Conservation (phyloP, 345 rosid species). For the Hirschfeldia incana region DNA sequence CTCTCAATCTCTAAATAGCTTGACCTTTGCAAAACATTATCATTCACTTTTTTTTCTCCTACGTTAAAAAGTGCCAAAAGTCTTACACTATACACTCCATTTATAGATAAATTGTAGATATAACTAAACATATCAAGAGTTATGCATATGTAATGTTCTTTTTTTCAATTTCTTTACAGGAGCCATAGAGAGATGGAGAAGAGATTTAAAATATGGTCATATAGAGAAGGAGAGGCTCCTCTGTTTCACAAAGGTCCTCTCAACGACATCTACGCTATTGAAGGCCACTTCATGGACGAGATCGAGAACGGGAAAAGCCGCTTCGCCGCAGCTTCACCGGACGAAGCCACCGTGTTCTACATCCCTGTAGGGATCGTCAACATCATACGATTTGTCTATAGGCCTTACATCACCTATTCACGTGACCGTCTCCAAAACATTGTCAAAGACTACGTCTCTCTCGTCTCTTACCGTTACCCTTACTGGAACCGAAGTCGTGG, state of each 20-base stretch:
- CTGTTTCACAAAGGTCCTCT: conserved; percentile 47
- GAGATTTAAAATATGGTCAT: conserved; percentile 60
- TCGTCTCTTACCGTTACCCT: conserved; percentile 49
- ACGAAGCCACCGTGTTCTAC: conserved; percentile 54
- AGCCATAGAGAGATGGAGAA: conserved; percentile 58
- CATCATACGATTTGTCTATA: conserved; percentile 44
- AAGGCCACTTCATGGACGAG: conserved; percentile 63
- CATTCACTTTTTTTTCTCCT: conserved; percentile 22
- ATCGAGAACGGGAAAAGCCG: conserved; percentile 46
- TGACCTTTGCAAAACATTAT: conserved; percentile 21
- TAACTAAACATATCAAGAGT: neutral
- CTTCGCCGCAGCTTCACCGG: conserved; percentile 46
- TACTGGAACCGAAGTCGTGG: conserved; percentile 65
- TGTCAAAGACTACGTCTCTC: conserved; percentile 45
- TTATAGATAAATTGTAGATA: neutral
- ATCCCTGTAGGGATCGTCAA: conserved; percentile 49
- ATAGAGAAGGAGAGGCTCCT: conserved; percentile 54
- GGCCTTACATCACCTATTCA: conserved; percentile 38
- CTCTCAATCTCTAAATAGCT: conserved; percentile 4
- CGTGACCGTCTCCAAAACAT: conserved; percentile 43
- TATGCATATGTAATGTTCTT: conserved; percentile 26
- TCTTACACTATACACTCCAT: conserved; percentile 22
- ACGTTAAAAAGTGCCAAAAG: conserved; percentile 25
- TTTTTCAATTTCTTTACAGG: conserved; percentile 27
- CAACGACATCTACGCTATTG: conserved; percentile 47